A percentile compares a stretch with the other conserved stretches of the same genome.
Evolutionary conservation across 225 moss, liverwort and hornwort species (phyloP).

Genomic region (Sphagnum tenellum): DNA sequence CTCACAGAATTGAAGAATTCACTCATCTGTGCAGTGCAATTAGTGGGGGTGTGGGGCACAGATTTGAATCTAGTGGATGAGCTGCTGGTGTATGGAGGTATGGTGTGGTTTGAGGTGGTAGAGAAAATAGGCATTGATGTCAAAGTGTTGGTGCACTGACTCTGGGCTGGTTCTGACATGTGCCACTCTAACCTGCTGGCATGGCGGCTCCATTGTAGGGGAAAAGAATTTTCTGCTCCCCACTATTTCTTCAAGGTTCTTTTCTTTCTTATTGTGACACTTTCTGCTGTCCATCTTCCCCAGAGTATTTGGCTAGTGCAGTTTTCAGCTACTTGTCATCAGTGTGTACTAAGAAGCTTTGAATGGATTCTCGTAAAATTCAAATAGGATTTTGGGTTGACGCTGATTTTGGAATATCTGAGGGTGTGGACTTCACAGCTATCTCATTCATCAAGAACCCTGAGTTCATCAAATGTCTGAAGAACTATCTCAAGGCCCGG

Average conservation of each 20-base stretch:
- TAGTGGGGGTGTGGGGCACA: slow-evolving; percentile 1
- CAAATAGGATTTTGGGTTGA: slow-evolving; percentile 16
- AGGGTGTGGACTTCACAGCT: slow-evolving; percentile 37
- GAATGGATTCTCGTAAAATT: no score
- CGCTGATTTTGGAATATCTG: slow-evolving; percentile 34
- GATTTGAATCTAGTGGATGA: slow-evolving; percentile 31
- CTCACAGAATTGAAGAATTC: no score
- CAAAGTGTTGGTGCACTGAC: slow-evolving; percentile 22
- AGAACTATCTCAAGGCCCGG: slow-evolving; percentile 33
- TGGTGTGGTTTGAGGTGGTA: slow-evolving; percentile 30
- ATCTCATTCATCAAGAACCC: slow-evolving; percentile 38
- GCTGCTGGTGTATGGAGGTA: slow-evolving; percentile 32
- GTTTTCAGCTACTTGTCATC: no score
- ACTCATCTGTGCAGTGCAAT: neutral
- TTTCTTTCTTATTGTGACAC: neutral
- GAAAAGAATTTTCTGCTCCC: slow-evolving; percentile 32
- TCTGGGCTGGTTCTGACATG: slow-evolving; percentile 36
- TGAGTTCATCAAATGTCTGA: slow-evolving; percentile 37
- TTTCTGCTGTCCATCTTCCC: no score
- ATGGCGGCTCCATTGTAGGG: slow-evolving; percentile 18
- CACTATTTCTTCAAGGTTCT: slow-evolving; percentile 35
- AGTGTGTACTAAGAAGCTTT: slow-evolving; percentile 12
- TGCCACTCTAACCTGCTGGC: slow-evolving; percentile 38
- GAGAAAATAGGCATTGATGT: slow-evolving; percentile 35
- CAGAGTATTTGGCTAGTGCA: no score